Evolutionary conservation across 768 basidiomycete species (phyloP).

Genomic region (Trametes maxima): DNA sequence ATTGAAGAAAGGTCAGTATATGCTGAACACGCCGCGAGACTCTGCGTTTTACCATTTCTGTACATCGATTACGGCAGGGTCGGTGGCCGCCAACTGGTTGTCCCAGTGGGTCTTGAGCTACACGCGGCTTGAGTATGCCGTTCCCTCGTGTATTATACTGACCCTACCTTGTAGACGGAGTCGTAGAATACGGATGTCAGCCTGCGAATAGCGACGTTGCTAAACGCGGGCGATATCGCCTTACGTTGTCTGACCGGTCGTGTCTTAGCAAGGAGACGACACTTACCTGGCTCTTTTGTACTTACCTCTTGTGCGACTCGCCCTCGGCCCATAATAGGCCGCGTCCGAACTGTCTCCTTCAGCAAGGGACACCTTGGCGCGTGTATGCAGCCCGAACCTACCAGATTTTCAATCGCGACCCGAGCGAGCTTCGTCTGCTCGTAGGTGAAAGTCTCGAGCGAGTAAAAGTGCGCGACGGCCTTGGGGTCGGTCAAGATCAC

Average conservation of each 20-base stretch:
- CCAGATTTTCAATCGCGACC: slow-evolving; percentile 43
- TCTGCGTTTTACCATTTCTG: slow-evolving; percentile 39
- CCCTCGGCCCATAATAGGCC: slow-evolving; percentile 45
- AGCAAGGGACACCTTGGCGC: background rate
- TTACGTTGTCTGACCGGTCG: slow-evolving; percentile 47
- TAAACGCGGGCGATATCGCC: slow-evolving; percentile 54
- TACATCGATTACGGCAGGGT: slow-evolving; percentile 45
- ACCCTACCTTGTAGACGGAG: slow-evolving; percentile 49
- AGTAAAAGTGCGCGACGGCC: slow-evolving; percentile 53
- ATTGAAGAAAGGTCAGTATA: slow-evolving; percentile 16
- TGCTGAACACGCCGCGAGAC: background rate
- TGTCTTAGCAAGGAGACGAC: background rate
- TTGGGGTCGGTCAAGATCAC: slow-evolving; percentile 37
- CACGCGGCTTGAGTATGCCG: background rate
- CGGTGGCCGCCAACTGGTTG: slow-evolving; percentile 21
- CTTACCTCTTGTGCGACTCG: slow-evolving; percentile 46
- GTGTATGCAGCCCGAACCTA: slow-evolving; percentile 17
- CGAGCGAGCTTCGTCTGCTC: slow-evolving; percentile 38
- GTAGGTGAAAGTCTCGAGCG: slow-evolving; percentile 53
- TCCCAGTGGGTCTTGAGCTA: slow-evolving; percentile 43
- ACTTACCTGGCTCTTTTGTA: background rate
- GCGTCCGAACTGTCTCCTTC: slow-evolving; percentile 31
- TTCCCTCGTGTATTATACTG: background rate
- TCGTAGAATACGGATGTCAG: slow-evolving; percentile 53
- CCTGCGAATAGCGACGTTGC: slow-evolving; percentile 50